phyloP scores from a whole-genome alignment of 2,329 filamentous ascomycete genomes.

The Endoconidiophora polonica region DNA sequence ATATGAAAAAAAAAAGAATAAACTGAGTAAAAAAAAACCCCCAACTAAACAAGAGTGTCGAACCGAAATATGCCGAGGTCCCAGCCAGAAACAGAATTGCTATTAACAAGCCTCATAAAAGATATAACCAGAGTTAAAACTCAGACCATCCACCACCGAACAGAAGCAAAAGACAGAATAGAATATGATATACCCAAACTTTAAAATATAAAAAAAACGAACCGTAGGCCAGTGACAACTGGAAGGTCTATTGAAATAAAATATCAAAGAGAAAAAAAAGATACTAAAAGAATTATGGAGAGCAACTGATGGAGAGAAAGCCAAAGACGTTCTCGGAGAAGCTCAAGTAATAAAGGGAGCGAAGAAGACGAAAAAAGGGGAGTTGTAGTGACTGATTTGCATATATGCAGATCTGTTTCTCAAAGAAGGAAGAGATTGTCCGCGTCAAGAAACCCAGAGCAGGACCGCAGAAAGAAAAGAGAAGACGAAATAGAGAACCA shows the following conservation, averaged over 20 bases:
- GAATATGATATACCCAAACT: background rate
- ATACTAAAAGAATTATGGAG: background rate
- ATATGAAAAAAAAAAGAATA: background rate
- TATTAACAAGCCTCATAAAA: slow-evolving; percentile 1
- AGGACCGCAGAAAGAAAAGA: background rate
- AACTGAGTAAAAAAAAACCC: background rate
- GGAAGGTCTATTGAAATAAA: background rate
- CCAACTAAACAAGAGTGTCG: background rate
- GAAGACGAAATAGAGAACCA: background rate
- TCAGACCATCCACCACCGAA: background rate
- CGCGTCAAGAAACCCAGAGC: no score
- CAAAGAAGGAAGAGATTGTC: no score
- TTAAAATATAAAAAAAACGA: background rate
- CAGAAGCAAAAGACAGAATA: background rate
- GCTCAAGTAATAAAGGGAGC: background rate
- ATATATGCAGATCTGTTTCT: no score
- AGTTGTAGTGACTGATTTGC: no score
- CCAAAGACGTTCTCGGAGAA: background rate
- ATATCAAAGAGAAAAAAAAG: background rate
- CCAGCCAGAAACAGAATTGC: background rate
- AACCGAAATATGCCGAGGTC: background rate
- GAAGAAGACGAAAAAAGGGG: background rate
- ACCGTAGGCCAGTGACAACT: slow-evolving; percentile 1
- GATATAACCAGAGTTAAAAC: background rate
- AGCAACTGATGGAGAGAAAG: background rate